A percentile compares a stretch with the other conserved stretches of the same genome.
phyloP scores from a whole-genome alignment of 2,329 filamentous ascomycete species.

The Paracamarosporium sp. region DNA sequence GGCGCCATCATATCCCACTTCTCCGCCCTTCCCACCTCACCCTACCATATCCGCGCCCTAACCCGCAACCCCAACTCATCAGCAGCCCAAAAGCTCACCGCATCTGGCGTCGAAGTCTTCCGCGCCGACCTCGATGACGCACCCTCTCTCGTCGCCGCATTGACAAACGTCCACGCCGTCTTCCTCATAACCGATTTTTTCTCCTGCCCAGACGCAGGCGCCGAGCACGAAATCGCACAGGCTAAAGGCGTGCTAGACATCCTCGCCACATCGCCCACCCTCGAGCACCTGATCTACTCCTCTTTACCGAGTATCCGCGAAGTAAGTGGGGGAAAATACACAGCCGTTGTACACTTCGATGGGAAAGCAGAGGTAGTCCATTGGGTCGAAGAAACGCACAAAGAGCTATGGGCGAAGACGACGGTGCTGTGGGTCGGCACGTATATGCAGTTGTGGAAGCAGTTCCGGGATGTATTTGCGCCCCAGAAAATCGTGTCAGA shows the following conservation, averaged over 20 bases:
- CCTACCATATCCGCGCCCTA: neutral
- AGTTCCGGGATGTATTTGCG: neutral
- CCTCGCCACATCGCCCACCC: neutral
- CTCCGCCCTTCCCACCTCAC: neutral
- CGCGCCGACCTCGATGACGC: neutral
- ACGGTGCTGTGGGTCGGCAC: neutral
- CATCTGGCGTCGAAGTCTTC: neutral
- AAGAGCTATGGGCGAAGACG: neutral
- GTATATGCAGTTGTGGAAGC: neutral
- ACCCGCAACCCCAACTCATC: neutral
- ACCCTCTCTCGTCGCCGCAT: neutral
- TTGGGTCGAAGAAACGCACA: neutral
- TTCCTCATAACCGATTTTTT: neutral
- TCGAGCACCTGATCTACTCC: neutral
- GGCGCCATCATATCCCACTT: neutral
- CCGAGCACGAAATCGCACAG: neutral
- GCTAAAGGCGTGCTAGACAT: neutral
- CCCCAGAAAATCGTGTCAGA: neutral
- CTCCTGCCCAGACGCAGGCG: neutral
- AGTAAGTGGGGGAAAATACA: neutral
- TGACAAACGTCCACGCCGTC: neutral
- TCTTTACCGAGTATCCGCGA: neutral
- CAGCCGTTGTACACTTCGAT: neutral
- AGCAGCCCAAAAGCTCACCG: neutral
- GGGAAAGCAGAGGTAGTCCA: neutral